A percentile compares a stretch with the other conserved stretches of the same genome.
These are phyloP conservation scores for Paralagenidium karlingii DNA, from an alignment of 352 stramenopile genomes.

Conservation along the genomic window DNA sequence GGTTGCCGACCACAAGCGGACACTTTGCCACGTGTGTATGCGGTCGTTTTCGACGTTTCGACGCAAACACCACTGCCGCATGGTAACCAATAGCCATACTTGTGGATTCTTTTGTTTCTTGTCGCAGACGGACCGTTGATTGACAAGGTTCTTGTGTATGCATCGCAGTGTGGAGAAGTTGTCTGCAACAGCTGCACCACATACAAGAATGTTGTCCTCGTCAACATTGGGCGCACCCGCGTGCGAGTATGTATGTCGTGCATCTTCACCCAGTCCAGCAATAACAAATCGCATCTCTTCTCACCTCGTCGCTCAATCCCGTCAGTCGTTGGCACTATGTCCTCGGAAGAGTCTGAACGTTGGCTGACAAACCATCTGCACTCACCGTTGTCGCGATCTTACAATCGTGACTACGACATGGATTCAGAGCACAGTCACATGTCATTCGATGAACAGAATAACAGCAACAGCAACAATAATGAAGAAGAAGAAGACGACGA, in stretches of 20 bases:
- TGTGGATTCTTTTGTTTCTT: not conserved
- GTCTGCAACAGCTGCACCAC: conserved; percentile 74
- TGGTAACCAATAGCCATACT: conserved; percentile 18
- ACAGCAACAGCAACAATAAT: conserved; percentile 11
- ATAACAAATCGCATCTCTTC: conserved; percentile 5
- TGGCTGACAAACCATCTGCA: conserved; percentile 54
- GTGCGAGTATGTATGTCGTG: conserved; percentile 75
- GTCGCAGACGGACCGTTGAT: too few relatives aligned
- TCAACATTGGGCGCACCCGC: conserved; percentile 32
- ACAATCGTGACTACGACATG: conserved; percentile 25
- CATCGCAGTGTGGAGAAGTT: conserved; percentile 51
- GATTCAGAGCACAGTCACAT: conserved; percentile 2
- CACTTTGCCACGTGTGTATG: conserved; percentile 65
- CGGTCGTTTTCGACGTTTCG: conserved; percentile 66
- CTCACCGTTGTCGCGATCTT: conserved; percentile 31
- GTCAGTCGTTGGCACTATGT: conserved; percentile 11
- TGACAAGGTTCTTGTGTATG: not conserved
- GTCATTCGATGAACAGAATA: conserved; percentile 9
- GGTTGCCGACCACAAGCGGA: conserved; percentile 58
- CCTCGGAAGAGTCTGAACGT: conserved; percentile 22
- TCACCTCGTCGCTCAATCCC: conserved; percentile 9
- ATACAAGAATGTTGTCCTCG: conserved; percentile 49
- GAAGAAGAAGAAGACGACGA: conserved; percentile 2
- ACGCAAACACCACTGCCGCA: conserved; percentile 80
- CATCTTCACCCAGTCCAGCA: conserved; percentile 26